These are phyloP conservation scores for Cornus controversa DNA, from an alignment of 148 eudicot genomes.

Conservation along the genomic window DNA sequence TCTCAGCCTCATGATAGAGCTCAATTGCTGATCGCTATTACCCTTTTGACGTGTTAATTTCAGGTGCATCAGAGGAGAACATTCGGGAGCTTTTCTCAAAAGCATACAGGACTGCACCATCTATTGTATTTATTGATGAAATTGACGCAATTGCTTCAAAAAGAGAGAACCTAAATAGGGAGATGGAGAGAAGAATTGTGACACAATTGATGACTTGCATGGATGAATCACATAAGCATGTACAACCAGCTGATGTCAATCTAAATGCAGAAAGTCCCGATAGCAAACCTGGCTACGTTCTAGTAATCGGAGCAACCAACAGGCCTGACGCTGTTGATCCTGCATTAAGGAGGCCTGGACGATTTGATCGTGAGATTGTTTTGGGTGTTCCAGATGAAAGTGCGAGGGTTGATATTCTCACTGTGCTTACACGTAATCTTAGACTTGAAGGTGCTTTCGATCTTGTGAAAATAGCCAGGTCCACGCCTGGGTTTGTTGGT, in stretches of 20 bases:
- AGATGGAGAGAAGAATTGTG: conserved; percentile 87
- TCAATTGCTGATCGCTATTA: neutral
- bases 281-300: conserved; percentile 49
- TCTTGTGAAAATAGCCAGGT: conserved; percentile 70
- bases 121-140: conserved; percentile 96
- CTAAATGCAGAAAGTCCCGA: conserved; percentile 33
- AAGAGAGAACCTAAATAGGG: conserved; percentile 82
- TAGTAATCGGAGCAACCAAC: conserved; percentile 93
- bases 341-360: conserved; percentile 87
- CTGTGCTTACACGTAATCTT: conserved; percentile 52
- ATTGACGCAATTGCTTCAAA: conserved; percentile 97
- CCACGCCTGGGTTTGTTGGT: conserved; percentile 93
- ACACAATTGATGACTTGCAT: conserved; percentile 91
- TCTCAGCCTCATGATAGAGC: neutral
- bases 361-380: conserved; percentile 76
- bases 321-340: conserved; percentile 87
- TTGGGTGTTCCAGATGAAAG: conserved; percentile 87
- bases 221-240: conserved; percentile 69
- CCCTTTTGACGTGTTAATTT: conserved; percentile 1
- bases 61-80: conserved; percentile 89
- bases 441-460: conserved; percentile 76
- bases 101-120: conserved; percentile 86
- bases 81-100: conserved; percentile 79
- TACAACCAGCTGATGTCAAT: conserved; percentile 25
- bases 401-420: conserved; percentile 79